These are phyloP conservation scores for Irpex lacteus DNA, from an alignment of 1,284 basidiomycete genomes.

Conservation along the genomic window DNA sequence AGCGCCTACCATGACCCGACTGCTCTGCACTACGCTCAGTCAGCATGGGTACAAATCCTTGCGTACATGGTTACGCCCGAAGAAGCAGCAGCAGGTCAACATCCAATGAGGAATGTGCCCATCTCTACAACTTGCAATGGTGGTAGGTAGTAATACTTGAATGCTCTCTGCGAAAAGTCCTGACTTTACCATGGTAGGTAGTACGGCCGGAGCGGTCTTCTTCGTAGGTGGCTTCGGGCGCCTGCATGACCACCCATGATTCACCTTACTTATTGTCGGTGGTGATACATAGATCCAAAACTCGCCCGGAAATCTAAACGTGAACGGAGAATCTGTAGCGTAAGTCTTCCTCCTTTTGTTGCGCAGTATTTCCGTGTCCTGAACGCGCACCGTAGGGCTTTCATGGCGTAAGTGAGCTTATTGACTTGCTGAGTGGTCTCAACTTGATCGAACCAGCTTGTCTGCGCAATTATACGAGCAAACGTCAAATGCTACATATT, in stretches of 20 bases:
- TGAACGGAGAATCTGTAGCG: neutral
- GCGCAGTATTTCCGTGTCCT: neutral
- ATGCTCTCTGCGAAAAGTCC: neutral
- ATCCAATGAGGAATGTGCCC: neutral
- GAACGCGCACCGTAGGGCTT: neutral
- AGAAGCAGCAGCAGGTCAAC: neutral
- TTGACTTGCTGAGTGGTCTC: neutral
- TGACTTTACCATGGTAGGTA: neutral
- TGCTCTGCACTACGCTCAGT: neutral
- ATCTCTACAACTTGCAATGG: neutral
- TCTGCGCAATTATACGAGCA: neutral
- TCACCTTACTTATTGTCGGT: neutral
- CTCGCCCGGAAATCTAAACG: neutral
- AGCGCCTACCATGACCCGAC: neutral
- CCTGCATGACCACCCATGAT: neutral
- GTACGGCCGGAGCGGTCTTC: neutral
- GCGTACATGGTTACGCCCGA: neutral
- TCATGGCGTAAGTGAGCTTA: neutral
- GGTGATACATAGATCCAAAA: neutral
- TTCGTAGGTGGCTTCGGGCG: neutral
- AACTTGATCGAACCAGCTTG: neutral
- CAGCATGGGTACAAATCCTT: neutral
- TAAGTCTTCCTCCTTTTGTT: neutral
- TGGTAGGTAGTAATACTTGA: slow-evolving; percentile 1
- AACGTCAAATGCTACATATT: neutral